A percentile compares a stretch with the other conserved stretches of the same genome.
Evolutionary conservation across 345 rosid species (phyloP).

Genomic region (Fremontodendron californicum): DNA sequence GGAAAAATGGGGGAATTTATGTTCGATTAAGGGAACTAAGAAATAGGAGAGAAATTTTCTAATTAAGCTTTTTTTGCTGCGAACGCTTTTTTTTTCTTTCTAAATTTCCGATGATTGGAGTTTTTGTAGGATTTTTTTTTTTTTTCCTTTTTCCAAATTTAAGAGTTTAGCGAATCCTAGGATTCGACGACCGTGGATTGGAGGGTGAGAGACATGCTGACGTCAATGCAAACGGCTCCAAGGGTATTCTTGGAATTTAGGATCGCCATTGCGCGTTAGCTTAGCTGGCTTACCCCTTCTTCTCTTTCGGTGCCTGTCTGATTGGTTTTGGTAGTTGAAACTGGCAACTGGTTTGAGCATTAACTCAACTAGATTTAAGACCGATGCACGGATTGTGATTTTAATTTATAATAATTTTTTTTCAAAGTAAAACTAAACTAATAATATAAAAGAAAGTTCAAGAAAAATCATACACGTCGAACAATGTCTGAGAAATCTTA

Average conservation of each 20-base stretch:
- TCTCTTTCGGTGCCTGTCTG: neutral
- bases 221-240: neutral
- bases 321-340: neutral
- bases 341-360: neutral
- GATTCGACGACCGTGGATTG: neutral
- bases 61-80: neutral
- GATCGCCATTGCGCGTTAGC: neutral
- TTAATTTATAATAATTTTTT: no score
- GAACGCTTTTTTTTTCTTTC: constrained; percentile 25
- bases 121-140: neutral
- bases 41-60: constrained; percentile 12
- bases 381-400: no score
- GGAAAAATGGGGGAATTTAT: constrained; percentile 17
- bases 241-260: neutral
- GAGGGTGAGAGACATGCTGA: neutral
- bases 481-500: no score
- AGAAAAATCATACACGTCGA: no score
- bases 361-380: neutral
- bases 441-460: no score
- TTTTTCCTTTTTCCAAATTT: neutral
- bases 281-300: neutral
- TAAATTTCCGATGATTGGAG: neutral
- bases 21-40: constrained; percentile 14
- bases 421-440: no score
- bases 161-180: no score